A percentile compares a stretch with the other conserved stretches of the same genome.
phyloP scores from a whole-genome alignment of 1,284 basidiomycete species.

The Puccinia polysora region DNA sequence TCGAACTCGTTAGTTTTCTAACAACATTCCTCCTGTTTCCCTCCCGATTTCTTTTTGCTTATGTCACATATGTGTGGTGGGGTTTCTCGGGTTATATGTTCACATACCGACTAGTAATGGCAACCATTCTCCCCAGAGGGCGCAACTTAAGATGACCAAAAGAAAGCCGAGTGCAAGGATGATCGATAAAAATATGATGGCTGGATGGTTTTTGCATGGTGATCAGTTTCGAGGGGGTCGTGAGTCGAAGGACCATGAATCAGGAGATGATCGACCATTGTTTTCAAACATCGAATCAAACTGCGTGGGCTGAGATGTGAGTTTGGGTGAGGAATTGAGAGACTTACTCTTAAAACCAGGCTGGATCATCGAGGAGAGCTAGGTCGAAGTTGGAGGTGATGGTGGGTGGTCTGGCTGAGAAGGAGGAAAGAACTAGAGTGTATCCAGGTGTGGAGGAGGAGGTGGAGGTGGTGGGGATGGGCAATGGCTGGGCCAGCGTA shows the following conservation, averaged over 20 bases:
- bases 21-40: no score
- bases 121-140: slow-evolving; percentile 93
- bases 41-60: background rate
- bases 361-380: slow-evolving; percentile 23
- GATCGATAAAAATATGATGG: slow-evolving; percentile 85
- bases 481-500: background rate
- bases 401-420: no score
- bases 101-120: slow-evolving; percentile 91
- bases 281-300: background rate
- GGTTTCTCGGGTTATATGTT: background rate
- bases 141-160: slow-evolving; percentile 94
- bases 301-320: background rate
- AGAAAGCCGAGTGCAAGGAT: slow-evolving; percentile 94
- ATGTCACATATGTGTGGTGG: background rate
- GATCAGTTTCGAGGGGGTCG: background rate
- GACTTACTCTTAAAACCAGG: slow-evolving; percentile 40
- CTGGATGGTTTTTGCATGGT: background rate
- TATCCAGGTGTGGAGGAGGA: background rate
- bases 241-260: no score
- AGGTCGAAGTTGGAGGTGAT: background rate
- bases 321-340: background rate
- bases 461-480: background rate
- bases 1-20: background rate
- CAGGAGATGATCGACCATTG: no score
- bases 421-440: no score